phyloP scores from a whole-genome alignment of 1,139 yeast genomes.

The Sugiyamaella pinicola region DNA sequence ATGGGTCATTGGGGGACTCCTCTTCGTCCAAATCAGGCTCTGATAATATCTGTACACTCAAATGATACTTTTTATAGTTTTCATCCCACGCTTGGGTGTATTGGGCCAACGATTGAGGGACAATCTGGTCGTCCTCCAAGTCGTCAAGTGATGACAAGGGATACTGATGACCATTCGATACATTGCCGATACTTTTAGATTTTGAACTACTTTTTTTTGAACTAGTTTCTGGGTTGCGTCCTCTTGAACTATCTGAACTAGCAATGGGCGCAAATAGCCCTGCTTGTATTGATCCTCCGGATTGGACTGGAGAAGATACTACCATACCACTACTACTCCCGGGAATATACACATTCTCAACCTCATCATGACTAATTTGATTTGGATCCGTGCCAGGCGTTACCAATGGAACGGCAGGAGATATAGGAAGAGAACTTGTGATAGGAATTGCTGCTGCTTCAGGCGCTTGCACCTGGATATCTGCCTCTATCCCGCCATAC shows the following conservation, averaged over 20 bases:
- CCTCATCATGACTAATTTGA: neutral
- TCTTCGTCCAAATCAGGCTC: neutral
- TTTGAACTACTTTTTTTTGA: neutral
- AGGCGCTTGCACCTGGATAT: neutral
- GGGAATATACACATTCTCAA: conserved; percentile 4
- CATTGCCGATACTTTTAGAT: neutral
- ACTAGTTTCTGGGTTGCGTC: neutral
- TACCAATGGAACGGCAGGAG: conserved; percentile 4
- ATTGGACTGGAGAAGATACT: neutral
- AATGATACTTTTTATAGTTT: conserved; percentile 26
- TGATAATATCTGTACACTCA: conserved; percentile 12
- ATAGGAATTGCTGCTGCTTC: neutral
- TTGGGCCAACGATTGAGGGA: conserved; percentile 24
- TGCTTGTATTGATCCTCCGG: neutral
- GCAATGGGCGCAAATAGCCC: neutral
- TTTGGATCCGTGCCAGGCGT: neutral
- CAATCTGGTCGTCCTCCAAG: neutral
- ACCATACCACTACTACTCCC: conserved; percentile 4
- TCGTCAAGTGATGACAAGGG: neutral
- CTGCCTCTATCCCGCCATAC: neutral
- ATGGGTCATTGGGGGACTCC: neutral
- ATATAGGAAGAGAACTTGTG: neutral
- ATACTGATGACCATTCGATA: neutral
- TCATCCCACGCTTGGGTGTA: conserved; percentile 28
- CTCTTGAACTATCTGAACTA: neutral